Evolutionary conservation across 805 yeast species (phyloP).

Genomic region (Teunomyces barrocoloradensis): DNA sequence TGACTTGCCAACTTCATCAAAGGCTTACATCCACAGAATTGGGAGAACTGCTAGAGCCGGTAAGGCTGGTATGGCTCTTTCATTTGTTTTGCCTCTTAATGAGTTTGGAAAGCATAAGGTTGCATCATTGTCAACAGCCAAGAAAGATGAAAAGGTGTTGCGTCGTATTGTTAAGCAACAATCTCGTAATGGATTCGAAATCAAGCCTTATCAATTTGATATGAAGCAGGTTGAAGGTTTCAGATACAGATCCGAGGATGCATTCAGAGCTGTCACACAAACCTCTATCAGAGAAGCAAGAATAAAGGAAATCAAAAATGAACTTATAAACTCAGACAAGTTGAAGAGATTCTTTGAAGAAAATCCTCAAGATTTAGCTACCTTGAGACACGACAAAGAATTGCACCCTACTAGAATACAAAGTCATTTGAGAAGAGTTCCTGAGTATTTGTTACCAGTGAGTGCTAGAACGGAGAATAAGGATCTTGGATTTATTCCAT

Average conservation of each 20-base stretch:
- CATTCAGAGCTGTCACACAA: slow-evolving; percentile 90
- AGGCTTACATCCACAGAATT: slow-evolving; percentile 86
- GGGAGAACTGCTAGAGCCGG: slow-evolving; percentile 99
- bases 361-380: slow-evolving; percentile 88
- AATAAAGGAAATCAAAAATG: slow-evolving; percentile 81
- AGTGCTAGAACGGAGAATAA: slow-evolving; percentile 57
- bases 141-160: slow-evolving; percentile 83
- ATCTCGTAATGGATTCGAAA: slow-evolving; percentile 63
- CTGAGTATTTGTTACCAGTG: slow-evolving; percentile 85
- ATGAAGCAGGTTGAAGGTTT: slow-evolving; percentile 91
- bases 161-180: slow-evolving; percentile 76
- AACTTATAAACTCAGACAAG: slow-evolving; percentile 83
- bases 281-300: slow-evolving; percentile 92
- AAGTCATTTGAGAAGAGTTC: slow-evolving; percentile 84
- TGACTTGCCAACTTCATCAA: slow-evolving; percentile 87
- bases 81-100: slow-evolving; percentile 81
- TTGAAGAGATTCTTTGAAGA: slow-evolving; percentile 94
- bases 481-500: slow-evolving; percentile 70
- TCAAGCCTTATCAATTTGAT: slow-evolving; percentile 88
- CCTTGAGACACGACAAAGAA: slow-evolving; percentile 89
- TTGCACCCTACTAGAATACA: slow-evolving; percentile 80
- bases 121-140: slow-evolving; percentile 67
- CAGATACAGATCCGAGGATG: slow-evolving; percentile 95
- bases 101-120: slow-evolving; percentile 88
- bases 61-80: slow-evolving; percentile 88